Base-by-base conservation (phyloP, 1,284 basidiomycete species). In the Sanguinoderma infundibulare region DNA sequence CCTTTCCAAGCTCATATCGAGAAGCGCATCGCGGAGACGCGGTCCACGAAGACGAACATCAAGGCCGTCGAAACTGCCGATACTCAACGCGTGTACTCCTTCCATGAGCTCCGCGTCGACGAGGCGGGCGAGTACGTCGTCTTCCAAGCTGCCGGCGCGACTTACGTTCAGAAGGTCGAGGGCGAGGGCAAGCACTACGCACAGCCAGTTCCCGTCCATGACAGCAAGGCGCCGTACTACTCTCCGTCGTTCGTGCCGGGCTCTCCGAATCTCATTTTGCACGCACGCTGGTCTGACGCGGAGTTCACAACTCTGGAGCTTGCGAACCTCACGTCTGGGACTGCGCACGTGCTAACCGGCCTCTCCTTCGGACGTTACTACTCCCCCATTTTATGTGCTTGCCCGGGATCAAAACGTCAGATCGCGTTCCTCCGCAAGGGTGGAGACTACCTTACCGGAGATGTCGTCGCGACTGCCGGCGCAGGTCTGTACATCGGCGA, bases 241-340 rank as follows among this genome's bases (percentile, higher is more conserved):
- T 88, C 89, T 0, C 89, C 89, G 0, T 80, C 83, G 2, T 89
- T 90, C 68, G 82, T 91, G 32, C 80, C 80, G 38, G 72, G 75
- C 14, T 56, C 63, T 1, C 75, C 74, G 7, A 71, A 86, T 53
- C 70, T 87, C 12, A 74, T 90, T 22, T 69, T 91, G 14, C 89
- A 90, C 52, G 82, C 83, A 8, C 83, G 86, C 20, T 91, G 89
- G 89, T 89, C 88, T 0, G 81, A 90, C 67, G 76, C 75, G 3
- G 72, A 80, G 60, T 89, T 89, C 70, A 84, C 87, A 1, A 79
- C 83, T 6, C 83, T 91, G 64, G 89, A 91, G 73, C 64, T 91
- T 34, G 84, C 87, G 3, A 78, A 90, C 68, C 59, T 88, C 6
- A 70, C 72, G 8, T 76, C 80, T 2, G 79, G 77, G 2, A 67